These are phyloP conservation scores for Hibiscus tridactylites DNA, from an alignment of 345 rosid species.

Conservation along the genomic window DNA sequence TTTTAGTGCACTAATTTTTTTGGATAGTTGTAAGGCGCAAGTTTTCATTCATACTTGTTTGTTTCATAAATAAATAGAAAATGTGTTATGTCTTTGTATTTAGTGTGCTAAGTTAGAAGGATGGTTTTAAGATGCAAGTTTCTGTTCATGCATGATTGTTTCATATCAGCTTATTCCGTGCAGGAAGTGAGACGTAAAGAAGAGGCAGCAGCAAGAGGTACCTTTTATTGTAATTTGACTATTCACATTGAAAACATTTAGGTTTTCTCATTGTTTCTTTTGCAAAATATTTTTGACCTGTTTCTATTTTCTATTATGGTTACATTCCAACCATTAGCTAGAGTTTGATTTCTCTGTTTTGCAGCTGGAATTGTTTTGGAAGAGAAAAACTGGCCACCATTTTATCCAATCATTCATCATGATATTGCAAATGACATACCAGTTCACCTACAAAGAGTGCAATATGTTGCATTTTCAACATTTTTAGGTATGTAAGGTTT, in stretches of 20 bases:
- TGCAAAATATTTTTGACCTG: neutral
- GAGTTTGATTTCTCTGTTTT: conserved; percentile 10
- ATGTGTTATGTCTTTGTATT: neutral
- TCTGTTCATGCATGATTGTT: neutral
- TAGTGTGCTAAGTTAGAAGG: neutral
- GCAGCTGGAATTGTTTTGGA: conserved; percentile 68
- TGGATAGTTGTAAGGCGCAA: neutral
- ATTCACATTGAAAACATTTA: neutral
- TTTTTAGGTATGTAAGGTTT: conserved; percentile 42
- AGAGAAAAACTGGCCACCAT: conserved; percentile 85
- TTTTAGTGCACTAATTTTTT: neutral
- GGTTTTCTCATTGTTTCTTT: neutral
- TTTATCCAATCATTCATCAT: conserved; percentile 78
- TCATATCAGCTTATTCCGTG: neutral
- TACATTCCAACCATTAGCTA: neutral
- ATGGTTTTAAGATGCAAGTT: neutral
- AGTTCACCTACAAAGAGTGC: conserved; percentile 67
- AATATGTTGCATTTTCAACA: conserved; percentile 66
- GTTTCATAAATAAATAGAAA: neutral
- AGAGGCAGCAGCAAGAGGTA: conserved; percentile 96
- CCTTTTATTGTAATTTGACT: neutral
- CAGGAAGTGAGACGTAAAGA: conserved; percentile 81
- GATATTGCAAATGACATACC: conserved; percentile 83
- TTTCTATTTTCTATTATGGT: neutral
- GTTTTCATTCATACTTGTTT: neutral